Percentiles rank a stretch among this genome's conserved stretches.
phyloP scores from a whole-genome alignment of 805 yeast species.

The Zygotorulaspora florentina region DNA sequence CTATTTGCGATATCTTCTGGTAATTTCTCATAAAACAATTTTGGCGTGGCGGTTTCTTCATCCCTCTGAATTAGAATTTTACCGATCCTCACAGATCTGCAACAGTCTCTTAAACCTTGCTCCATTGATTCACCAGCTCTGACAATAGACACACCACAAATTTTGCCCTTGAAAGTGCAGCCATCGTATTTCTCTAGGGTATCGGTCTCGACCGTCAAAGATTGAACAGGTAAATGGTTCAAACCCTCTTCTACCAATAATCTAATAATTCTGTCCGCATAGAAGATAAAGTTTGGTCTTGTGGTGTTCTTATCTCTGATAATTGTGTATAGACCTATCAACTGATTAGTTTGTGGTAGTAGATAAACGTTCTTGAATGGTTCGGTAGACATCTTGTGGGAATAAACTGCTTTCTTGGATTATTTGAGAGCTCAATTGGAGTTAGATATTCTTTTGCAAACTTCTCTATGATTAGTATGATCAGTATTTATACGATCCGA shows the following conservation, averaged over 20 bases:
- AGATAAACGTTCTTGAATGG: conserved; percentile 51
- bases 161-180: conserved; percentile 78
- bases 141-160: conserved; percentile 96
- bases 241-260: conserved; percentile 92
- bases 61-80: conserved; percentile 96
- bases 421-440: neutral
- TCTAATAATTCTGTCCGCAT: conserved; percentile 91
- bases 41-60: conserved; percentile 94
- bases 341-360: conserved; percentile 85
- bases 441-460: too few relatives aligned
- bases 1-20: conserved; percentile 89
- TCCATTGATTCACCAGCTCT: conserved; percentile 99
- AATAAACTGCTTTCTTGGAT: neutral
- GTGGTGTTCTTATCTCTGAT: conserved; percentile 77
- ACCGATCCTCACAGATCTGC: conserved; percentile 93
- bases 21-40: conserved; percentile 85
- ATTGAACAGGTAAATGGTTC: conserved; percentile 86
- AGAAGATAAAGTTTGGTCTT: conserved; percentile 91
- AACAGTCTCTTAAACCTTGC: conserved; percentile 95
- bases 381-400: conserved; percentile 28
- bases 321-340: conserved; percentile 80
- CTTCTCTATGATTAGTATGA: neutral
- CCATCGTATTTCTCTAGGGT: conserved; percentile 72
- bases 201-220: conserved; percentile 65
- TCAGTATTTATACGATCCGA: conserved; percentile 1